Percentiles rank a stretch among this genome's conserved stretches.
These are phyloP conservation scores for Pyrenula aspistea DNA, from an alignment of 495 filamentous ascomycete genomes.

Conservation along the genomic window DNA sequence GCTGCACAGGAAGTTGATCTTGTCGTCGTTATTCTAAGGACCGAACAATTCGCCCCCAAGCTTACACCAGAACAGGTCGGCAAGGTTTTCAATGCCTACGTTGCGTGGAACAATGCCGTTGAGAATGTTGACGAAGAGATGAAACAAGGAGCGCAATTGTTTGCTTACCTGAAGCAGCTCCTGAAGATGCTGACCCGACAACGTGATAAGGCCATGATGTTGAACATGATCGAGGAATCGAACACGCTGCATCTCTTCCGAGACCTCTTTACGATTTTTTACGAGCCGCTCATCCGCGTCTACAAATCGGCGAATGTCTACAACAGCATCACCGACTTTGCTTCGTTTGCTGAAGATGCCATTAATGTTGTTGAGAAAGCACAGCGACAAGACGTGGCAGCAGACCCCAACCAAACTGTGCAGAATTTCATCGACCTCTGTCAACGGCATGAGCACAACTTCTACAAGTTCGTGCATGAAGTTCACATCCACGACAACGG, in stretches of 20 bases:
- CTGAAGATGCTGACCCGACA: conserved; percentile 86
- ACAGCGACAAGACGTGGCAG: conserved; percentile 81
- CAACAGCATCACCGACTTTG: conserved; percentile 91
- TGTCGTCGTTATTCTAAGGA: conserved; percentile 68
- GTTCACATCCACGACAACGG: conserved; percentile 97
- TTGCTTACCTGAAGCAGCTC: conserved; percentile 87
- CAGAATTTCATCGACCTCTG: conserved; percentile 97
- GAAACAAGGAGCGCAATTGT: conserved; percentile 76
- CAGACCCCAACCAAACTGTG: conserved; percentile 97
- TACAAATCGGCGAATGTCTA: conserved; percentile 99
- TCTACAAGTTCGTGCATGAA: conserved; percentile 98
- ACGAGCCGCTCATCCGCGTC: conserved; percentile 88
- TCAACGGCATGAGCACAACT: conserved; percentile 85
- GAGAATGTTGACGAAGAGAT: conserved; percentile 85
- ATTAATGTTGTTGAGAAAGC: conserved; percentile 80
- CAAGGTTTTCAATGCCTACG: conserved; percentile 82
- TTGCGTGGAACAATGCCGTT: conserved; percentile 92
- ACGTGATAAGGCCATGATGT: conserved; percentile 94
- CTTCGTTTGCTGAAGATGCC: conserved; percentile 80
- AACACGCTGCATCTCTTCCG: conserved; percentile 87
- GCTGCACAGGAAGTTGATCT: conserved; percentile 61
- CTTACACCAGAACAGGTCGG: conserved; percentile 63
- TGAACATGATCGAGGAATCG: conserved; percentile 88
- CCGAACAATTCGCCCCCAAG: conserved; percentile 57
- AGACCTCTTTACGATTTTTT: conserved; percentile 97